Evolutionary conservation across 2,329 filamentous ascomycete species (phyloP), one percentile per base, ranked within the genome.

Genomic region (Exophiala mesophila): DNA sequence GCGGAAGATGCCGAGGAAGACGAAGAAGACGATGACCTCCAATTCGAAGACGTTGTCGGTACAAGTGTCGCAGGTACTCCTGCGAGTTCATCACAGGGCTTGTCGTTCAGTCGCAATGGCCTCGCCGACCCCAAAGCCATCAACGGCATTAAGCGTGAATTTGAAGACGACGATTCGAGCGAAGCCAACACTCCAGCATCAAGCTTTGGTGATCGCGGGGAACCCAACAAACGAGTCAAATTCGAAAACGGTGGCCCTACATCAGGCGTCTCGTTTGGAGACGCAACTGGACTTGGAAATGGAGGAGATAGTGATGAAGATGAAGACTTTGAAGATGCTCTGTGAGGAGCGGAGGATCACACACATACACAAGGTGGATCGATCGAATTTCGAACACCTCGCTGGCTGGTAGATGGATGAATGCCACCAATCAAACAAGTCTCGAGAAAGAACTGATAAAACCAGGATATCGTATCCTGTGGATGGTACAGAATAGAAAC

Each of bases 251-350:
- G 47, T 20, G 21, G 15, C 19, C n/a, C 12, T 21, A 21, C 28
- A n/a, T 8, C 29, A 12, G n/a, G 29, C 29, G n/a, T 31, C 5
- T 7, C 7, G 7, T n/a, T 13, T 5, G 15, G 6, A 19, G 33
- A 5, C 15, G 20, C 16, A 23, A 15, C 31, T 7, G 15, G 33
- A 12, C 7, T 37, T 9, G 17, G 18, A 18, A 19, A 7, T 19
- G 32, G 18, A 19, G 32, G 32, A 8, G 53, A 55, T 37, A 53
- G 49, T 5, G 53, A 55, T n/a, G 55, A 57, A 24, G 53, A 55
- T 23, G 55, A 57, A 32, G 55, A 55, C 26, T 57, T 57, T 44
- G 55, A 57, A 39, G 49, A 52, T 34, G 49, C 47, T 16, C 44
- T 53, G 19, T 53, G 28, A 26, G 12, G n/a, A n/a, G n/a, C n/a